Evolutionary conservation across 805 yeast genomes (phyloP).

Genomic region (Wickerhamiella domercqiae): DNA sequence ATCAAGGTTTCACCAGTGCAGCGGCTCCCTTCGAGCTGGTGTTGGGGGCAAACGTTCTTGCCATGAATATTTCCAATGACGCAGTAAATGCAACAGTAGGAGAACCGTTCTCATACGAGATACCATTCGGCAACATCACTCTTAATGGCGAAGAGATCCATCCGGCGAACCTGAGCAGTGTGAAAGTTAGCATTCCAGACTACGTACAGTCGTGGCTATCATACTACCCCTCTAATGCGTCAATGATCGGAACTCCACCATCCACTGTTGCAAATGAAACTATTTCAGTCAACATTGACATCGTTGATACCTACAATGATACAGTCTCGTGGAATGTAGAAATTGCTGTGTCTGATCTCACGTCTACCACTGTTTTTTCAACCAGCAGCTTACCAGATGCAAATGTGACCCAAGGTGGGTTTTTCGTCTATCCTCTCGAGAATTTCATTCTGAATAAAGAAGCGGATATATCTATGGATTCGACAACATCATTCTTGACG

Average conservation of each 20-base stretch:
- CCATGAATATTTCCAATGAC: conserved; percentile 46
- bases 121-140: conserved; percentile 50
- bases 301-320: conserved; percentile 27
- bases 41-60: conserved; percentile 78
- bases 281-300: conserved; percentile 27
- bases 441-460: conserved; percentile 33
- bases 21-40: conserved; percentile 53
- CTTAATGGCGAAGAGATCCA: conserved; percentile 37
- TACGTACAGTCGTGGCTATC: conserved; percentile 44
- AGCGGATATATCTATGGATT: conserved; percentile 19
- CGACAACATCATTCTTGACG: conserved; percentile 48
- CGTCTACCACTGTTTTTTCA: conserved; percentile 25
- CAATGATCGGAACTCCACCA: conserved; percentile 58
- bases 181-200: conserved; percentile 40
- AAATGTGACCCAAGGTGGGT: conserved; percentile 54
- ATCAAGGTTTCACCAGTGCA: conserved; percentile 56
- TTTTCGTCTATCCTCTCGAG: conserved; percentile 44
- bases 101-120: conserved; percentile 34
- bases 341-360: conserved; percentile 14
- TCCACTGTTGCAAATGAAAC: conserved; percentile 26
- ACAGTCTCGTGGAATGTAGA: conserved; percentile 19
- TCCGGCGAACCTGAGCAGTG: conserved; percentile 37
- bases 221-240: conserved; percentile 42
- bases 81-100: conserved; percentile 56
- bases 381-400: conserved; percentile 36